These are phyloP conservation scores for Aspergillus sp. DNA, from an alignment of 2,329 filamentous ascomycete species.

Conservation along the genomic window DNA sequence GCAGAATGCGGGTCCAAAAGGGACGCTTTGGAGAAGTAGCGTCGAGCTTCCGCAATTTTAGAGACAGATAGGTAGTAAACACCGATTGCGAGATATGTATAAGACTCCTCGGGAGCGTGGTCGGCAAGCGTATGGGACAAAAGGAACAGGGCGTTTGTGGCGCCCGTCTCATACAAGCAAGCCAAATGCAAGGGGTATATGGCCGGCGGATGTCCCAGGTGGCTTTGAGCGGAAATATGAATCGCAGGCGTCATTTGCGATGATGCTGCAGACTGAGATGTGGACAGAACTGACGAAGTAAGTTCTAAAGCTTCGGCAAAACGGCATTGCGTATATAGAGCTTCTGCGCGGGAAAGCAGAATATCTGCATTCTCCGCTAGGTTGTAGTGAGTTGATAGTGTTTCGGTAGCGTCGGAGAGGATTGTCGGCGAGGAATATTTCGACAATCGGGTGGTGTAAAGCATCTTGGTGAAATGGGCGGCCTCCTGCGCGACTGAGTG, in stretches of 20 bases:
- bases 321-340: constrained; percentile 90
- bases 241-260: constrained; percentile 28
- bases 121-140: constrained; percentile 92
- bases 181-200: constrained; percentile 91
- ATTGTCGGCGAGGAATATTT: constrained; percentile 88
- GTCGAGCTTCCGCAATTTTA: constrained; percentile 87
- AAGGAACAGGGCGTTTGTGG: constrained; percentile 87
- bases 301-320: constrained; percentile 84
- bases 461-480: constrained; percentile 89
- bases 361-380: constrained; percentile 85
- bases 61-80: constrained; percentile 90
- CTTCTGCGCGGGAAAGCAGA: constrained; percentile 83
- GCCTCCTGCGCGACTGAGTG: constrained; percentile 76
- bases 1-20: constrained; percentile 98
- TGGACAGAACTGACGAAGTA: constrained; percentile 77
- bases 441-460: constrained; percentile 92
- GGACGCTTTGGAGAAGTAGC: constrained; percentile 96
- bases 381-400: constrained; percentile 89
- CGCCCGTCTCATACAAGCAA: constrained; percentile 81
- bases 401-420: constrained; percentile 84
- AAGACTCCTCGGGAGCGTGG: constrained; percentile 84
- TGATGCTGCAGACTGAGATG: constrained; percentile 82
- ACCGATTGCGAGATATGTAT: constrained; percentile 90
- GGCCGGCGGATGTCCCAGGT: constrained; percentile 48
- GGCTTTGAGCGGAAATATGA: constrained; percentile 35